Conservation (phyloP, 805 yeast species). For the Cyberlindnera saturnus region DNA sequence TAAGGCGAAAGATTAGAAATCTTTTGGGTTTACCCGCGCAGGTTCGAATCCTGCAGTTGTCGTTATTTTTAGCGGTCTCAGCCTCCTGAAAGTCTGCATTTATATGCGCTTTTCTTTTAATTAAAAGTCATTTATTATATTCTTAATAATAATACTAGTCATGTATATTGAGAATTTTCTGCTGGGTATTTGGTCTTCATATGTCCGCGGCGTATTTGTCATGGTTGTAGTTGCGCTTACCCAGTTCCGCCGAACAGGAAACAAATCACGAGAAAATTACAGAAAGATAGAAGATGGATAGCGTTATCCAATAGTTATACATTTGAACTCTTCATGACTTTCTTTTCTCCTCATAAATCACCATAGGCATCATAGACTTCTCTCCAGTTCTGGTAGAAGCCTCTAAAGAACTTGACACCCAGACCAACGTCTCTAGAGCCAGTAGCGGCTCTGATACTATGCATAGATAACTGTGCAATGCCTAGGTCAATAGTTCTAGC, state of each 20-base stretch:
- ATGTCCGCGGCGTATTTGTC: too few species aligned
- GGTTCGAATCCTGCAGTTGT: slow-evolving; percentile 73
- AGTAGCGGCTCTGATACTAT: slow-evolving; percentile 73
- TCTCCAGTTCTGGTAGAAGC: slow-evolving; percentile 67
- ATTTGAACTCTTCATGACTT: background rate
- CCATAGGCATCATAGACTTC: slow-evolving; percentile 46
- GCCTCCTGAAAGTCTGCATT: too few species aligned
- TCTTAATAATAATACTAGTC: too few species aligned
- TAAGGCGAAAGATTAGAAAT: slow-evolving; percentile 60
- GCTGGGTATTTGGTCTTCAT: too few species aligned
- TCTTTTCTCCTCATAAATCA: slow-evolving; percentile 30
- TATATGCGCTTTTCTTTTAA: background rate
- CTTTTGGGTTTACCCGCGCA: slow-evolving; percentile 58
- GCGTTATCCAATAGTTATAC: too few species aligned
- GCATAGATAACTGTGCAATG: slow-evolving; percentile 82
- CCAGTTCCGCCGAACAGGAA: too few species aligned
- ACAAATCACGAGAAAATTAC: too few species aligned
- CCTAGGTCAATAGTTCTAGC: slow-evolving; percentile 78
- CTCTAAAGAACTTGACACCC: slow-evolving; percentile 65
- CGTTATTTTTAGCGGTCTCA: slow-evolving; percentile 25
- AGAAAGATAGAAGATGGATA: too few species aligned
- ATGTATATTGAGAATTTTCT: too few species aligned
- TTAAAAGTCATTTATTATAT: too few species aligned
- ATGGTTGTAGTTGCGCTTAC: too few species aligned
- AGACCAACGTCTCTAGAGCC: slow-evolving; percentile 75